These are phyloP conservation scores for Phytophthora pinifolia DNA, from an alignment of 352 stramenopile species.

Conservation along the genomic window DNA sequence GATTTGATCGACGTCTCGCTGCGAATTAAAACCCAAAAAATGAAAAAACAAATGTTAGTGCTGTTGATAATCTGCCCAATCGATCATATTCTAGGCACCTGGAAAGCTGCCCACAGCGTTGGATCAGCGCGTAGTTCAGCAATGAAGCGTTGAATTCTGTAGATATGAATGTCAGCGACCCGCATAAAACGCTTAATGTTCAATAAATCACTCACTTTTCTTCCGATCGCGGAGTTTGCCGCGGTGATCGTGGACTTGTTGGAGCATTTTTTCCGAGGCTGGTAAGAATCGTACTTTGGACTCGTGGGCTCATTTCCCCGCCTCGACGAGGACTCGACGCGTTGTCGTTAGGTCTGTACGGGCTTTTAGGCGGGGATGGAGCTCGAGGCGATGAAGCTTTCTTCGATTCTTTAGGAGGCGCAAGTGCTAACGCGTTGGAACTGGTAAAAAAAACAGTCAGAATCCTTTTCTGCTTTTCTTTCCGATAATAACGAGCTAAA, in stretches of 20 bases:
- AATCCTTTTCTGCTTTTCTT: background rate
- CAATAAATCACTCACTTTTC: slow-evolving; percentile 18
- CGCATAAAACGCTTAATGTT: background rate
- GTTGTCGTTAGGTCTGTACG: slow-evolving; percentile 8
- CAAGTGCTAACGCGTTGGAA: slow-evolving; percentile 17
- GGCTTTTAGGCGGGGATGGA: slow-evolving; percentile 18
- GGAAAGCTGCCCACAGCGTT: slow-evolving; percentile 52
- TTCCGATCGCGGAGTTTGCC: slow-evolving; percentile 16
- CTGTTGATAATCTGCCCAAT: too few species aligned
- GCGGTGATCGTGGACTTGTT: slow-evolving; percentile 15
- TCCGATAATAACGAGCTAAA: background rate
- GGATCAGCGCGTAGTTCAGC: slow-evolving; percentile 61
- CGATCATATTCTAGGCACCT: slow-evolving; percentile 37
- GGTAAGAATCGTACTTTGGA: slow-evolving; percentile 3
- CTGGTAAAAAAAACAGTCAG: slow-evolving; percentile 10
- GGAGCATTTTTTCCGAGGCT: background rate
- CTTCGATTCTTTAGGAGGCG: slow-evolving; percentile 7
- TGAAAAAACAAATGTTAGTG: too few species aligned
- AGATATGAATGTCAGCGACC: slow-evolving; percentile 2
- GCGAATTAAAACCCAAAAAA: slow-evolving; percentile 4
- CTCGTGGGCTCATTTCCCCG: slow-evolving; percentile 13
- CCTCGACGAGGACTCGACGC: slow-evolving; percentile 12
- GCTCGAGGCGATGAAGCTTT: slow-evolving; percentile 22
- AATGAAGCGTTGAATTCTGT: slow-evolving; percentile 56
- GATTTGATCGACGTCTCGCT: slow-evolving; percentile 43